phyloP scores from a whole-genome alignment of 768 basidiomycete species.

The Boletellus sp. region DNA sequence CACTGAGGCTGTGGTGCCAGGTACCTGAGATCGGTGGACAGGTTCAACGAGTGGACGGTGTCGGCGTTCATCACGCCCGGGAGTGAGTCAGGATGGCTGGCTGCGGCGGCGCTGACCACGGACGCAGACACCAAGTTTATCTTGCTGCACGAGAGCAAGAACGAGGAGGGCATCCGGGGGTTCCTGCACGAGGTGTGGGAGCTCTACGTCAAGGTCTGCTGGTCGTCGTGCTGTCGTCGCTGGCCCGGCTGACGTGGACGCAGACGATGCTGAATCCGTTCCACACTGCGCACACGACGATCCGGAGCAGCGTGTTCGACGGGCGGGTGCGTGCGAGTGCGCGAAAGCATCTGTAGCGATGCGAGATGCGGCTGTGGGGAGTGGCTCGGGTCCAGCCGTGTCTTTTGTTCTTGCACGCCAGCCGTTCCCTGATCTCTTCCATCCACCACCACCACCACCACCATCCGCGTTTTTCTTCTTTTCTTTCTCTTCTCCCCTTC shows the following conservation, averaged over 20 bases:
- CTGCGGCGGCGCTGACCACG: conserved; percentile 13
- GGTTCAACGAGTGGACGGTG: conserved; percentile 98
- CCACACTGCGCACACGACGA: conserved; percentile 82
- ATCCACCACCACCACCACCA: not conserved
- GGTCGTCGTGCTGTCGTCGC: not conserved
- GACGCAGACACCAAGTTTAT: conserved; percentile 88
- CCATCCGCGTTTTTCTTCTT: conserved; percentile 7
- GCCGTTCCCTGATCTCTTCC: conserved; percentile 8
- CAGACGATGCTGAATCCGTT: conserved; percentile 95
- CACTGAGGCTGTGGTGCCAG: conserved; percentile 41
- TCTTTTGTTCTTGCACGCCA: conserved; percentile 20
- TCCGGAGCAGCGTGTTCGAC: conserved; percentile 82
- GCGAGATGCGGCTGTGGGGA: conserved; percentile 5
- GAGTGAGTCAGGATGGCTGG: conserved; percentile 53
- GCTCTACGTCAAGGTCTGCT: conserved; percentile 85
- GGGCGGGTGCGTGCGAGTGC: conserved; percentile 80
- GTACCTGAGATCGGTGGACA: conserved; percentile 94
- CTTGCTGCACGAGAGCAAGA: conserved; percentile 90
- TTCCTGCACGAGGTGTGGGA: conserved; percentile 99
- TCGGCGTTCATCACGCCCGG: conserved; percentile 95
- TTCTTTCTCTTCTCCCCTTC: conserved; percentile 11
- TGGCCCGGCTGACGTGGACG: not conserved
- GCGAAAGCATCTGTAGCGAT: conserved; percentile 64
- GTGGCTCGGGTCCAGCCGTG: conserved; percentile 14
- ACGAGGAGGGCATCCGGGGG: conserved; percentile 91